These are phyloP conservation scores for Penicillium sp. DNA, from an alignment of 2,329 filamentous ascomycete genomes.

Conservation along the genomic window DNA sequence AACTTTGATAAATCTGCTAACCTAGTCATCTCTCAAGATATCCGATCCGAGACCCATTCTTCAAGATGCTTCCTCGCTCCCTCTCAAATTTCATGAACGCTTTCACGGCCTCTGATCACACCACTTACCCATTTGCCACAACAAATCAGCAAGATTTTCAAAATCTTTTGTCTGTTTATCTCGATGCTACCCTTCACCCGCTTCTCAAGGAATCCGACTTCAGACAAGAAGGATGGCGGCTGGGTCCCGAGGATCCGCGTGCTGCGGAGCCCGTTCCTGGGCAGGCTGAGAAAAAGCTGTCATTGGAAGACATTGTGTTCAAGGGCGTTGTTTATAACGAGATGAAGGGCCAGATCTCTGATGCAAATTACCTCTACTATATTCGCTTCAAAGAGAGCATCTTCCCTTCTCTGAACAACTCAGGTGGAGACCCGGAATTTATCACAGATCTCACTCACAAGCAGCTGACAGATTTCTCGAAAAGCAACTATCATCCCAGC, in stretches of 20 bases:
- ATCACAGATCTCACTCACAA: slow-evolving; percentile 94
- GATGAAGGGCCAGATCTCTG: slow-evolving; percentile 99
- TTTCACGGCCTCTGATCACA: slow-evolving; percentile 94
- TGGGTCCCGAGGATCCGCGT: slow-evolving; percentile 84
- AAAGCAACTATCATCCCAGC: slow-evolving; percentile 92
- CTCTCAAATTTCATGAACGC: slow-evolving; percentile 99
- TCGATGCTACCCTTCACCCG: slow-evolving; percentile 89
- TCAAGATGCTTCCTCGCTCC: slow-evolving; percentile 98
- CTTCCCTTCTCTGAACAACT: slow-evolving; percentile 92
- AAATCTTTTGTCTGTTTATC: slow-evolving; percentile 93
- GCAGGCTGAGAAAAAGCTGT: slow-evolving; percentile 58
- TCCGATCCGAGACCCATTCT: slow-evolving; percentile 97
- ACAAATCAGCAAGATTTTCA: slow-evolving; percentile 94
- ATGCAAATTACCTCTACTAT: slow-evolving; percentile 93
- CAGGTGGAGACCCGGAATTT: slow-evolving; percentile 90
- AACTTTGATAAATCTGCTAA: slow-evolving; percentile 10
- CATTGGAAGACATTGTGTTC: slow-evolving; percentile 68
- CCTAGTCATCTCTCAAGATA: slow-evolving; percentile 56
- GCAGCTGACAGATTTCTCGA: slow-evolving; percentile 83
- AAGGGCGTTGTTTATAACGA: slow-evolving; percentile 99
- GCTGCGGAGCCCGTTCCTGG: slow-evolving; percentile 51
- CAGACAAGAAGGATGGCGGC: slow-evolving; percentile 92
- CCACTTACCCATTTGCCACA: slow-evolving; percentile 95
- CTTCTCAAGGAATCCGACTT: slow-evolving; percentile 90
- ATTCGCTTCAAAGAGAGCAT: slow-evolving; percentile 94